Evolutionary conservation across 257 asterid species (phyloP), one percentile per base, ranked within the genome.

Genomic region (Verbena officinalis): DNA sequence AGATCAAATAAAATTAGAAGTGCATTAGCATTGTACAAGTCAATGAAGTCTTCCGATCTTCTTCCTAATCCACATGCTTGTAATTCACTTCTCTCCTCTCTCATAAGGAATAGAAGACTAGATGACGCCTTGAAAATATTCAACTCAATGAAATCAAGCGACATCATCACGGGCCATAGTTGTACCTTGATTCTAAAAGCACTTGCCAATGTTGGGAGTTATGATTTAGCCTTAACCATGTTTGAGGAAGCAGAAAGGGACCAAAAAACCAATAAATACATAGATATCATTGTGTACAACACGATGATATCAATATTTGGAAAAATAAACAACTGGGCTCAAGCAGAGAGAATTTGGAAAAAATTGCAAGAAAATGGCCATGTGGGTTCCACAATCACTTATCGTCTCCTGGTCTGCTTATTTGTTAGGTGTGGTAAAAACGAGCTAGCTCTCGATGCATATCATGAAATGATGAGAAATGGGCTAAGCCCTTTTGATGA

Each of bases 381-480:
- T 24, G 59, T 73, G 3, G 97, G 98, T 73, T 85, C 91, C 0
- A 30, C 7, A 0, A 83, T 93, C 74, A 93, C 98, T 3, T 93
- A 93, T 43, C 89, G 96, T 44, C 61, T 89, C 12, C 39, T 93
- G 31, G 78, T 93, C 48, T 90, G 98, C 80, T 61, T 72, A 58
- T 93, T 89, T 58, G 95, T 82, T 30, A 96, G 97, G 3, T 93
- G 89, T 55, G 79, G 89, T 54, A 93, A 77, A 67, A 80, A 81
- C 50, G 98, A 89, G 42, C 80, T 93, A 64, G 97, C 98, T 31
- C 78, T 89, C n/a, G 97, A 87, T 67, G 96, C 95, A 20, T 85
- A 93, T 59, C 76, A 64, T 30, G 98, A 93, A 77, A 87, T 93
- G 98, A 50, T 83, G 70, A 85, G 54, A 36, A 82, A 80, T 40